Conservation (phyloP, 108 stramenopile genomes). For the Skeletonema marinoi region DNA sequence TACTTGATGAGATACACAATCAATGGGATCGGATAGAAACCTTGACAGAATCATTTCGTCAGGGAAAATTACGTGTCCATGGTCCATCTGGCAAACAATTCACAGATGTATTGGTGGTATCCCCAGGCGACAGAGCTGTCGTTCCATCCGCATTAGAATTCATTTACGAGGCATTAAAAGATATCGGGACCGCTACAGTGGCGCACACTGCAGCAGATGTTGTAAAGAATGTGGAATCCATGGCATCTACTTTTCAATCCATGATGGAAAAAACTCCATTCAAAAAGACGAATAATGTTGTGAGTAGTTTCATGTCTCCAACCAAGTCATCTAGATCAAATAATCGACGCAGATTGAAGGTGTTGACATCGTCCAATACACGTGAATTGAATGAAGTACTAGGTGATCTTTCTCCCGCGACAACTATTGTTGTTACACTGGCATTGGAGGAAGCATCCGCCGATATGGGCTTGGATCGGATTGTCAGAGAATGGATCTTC, state of each 20-base stretch:
- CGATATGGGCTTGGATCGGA: background rate
- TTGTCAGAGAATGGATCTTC: constrained; percentile 64
- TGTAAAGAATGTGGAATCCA: constrained; percentile 8
- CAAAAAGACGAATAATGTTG: constrained; percentile 22
- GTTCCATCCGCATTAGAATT: constrained; percentile 65
- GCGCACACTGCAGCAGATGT: background rate
- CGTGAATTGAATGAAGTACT: constrained; percentile 49
- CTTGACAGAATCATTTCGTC: constrained; percentile 57
- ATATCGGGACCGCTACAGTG: constrained; percentile 16
- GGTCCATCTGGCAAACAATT: constrained; percentile 68
- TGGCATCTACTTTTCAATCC: constrained; percentile 49
- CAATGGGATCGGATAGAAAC: constrained; percentile 72
- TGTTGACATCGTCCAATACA: constrained; percentile 69
- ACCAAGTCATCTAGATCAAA: constrained; percentile 2
- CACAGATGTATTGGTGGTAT: constrained; percentile 74
- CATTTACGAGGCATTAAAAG: constrained; percentile 66
- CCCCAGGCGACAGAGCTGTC: constrained; percentile 51
- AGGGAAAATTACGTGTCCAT: constrained; percentile 50
- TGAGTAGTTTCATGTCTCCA: background rate
- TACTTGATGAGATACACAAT: constrained; percentile 61
- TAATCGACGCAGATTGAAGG: constrained; percentile 44
- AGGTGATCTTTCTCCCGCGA: constrained; percentile 58
- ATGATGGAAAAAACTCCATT: constrained; percentile 50
- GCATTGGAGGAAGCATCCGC: constrained; percentile 23
- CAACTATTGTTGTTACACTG: constrained; percentile 71